phyloP scores from a whole-genome alignment of 2,329 filamentous ascomycete genomes.

The Drechslera avenae region DNA sequence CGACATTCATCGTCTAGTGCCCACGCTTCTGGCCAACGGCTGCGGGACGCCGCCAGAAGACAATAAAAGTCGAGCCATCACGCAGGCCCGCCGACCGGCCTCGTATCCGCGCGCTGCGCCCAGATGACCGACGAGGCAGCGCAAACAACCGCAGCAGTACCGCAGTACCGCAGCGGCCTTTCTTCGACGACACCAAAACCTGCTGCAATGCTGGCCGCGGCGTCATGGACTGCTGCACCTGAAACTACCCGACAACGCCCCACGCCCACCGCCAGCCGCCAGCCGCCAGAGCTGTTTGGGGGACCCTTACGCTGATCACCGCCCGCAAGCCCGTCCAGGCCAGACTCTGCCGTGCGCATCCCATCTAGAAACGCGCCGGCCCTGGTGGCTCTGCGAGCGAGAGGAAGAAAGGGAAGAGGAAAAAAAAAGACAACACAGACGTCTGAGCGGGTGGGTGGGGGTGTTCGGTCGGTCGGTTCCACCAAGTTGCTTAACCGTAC shows the following conservation, averaged over 20 bases:
- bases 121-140: background rate
- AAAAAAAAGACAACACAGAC: too few relatives aligned
- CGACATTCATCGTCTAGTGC: constrained; percentile 13
- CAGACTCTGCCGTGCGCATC: background rate
- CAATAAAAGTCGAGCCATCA: background rate
- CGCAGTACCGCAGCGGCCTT: background rate
- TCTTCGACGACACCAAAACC: background rate
- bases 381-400: too few relatives aligned
- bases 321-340: background rate
- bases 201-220: background rate
- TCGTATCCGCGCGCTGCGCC: background rate
- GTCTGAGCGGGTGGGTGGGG: too few relatives aligned
- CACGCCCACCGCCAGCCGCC: background rate
- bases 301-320: constrained; percentile 5
- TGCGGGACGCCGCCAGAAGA: constrained; percentile 1
- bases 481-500: too few relatives aligned
- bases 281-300: background rate
- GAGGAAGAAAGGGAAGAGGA: too few relatives aligned
- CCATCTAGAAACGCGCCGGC: background rate
- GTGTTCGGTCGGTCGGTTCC: too few relatives aligned
- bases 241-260: background rate
- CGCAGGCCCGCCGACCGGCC: background rate
- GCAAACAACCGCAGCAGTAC: background rate
- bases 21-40: constrained; percentile 9
- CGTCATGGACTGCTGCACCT: too few relatives aligned